Conservation (phyloP, 192 early-diverging fungal species). For the Coemansia sp. region DNA sequence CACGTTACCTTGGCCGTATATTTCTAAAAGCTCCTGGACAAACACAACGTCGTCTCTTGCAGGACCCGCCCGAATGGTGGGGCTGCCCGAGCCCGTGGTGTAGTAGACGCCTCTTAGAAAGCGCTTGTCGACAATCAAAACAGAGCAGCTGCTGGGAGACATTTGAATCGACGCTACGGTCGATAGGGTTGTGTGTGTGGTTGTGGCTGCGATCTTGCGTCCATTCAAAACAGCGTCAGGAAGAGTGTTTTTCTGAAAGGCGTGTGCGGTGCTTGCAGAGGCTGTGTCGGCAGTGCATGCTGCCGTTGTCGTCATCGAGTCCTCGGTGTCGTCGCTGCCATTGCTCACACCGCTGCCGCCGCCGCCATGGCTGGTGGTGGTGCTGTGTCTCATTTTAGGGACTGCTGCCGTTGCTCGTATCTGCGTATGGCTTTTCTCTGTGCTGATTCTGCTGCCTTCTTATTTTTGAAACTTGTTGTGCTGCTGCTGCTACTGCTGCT, state of each 20-base stretch:
- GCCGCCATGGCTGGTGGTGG: too few relatives aligned
- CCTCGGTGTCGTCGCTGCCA: slow-evolving; percentile 3
- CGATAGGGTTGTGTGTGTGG: slow-evolving; percentile 16
- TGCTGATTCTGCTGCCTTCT: too few relatives aligned
- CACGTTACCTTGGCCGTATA: slow-evolving; percentile 48
- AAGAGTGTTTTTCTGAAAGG: not conserved
- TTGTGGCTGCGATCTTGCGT: slow-evolving; percentile 5
- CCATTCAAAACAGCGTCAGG: slow-evolving; percentile 1
- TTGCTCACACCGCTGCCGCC: too few relatives aligned
- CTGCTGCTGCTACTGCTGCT: not conserved
- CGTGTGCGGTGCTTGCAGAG: not conserved
- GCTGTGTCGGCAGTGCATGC: not conserved
- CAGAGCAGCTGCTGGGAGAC: slow-evolving; percentile 48
- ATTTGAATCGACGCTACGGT: slow-evolving; percentile 24
- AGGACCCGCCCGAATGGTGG: slow-evolving; percentile 36
- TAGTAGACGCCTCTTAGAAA: slow-evolving; percentile 48
- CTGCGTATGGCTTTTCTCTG: too few relatives aligned
- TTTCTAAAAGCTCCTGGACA: slow-evolving; percentile 52
- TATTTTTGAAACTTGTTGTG: not conserved
- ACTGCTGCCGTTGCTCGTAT: too few relatives aligned
- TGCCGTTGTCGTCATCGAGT: not conserved
- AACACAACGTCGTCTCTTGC: slow-evolving; percentile 51
- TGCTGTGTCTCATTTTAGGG: too few relatives aligned
- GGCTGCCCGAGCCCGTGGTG: slow-evolving; percentile 25
- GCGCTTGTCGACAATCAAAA: slow-evolving; percentile 48